Percentiles rank a stretch among this genome's conserved stretches.
These are phyloP conservation scores for Begonia fuchsioides DNA, from an alignment of 306 rosid species.

Conservation along the genomic window DNA sequence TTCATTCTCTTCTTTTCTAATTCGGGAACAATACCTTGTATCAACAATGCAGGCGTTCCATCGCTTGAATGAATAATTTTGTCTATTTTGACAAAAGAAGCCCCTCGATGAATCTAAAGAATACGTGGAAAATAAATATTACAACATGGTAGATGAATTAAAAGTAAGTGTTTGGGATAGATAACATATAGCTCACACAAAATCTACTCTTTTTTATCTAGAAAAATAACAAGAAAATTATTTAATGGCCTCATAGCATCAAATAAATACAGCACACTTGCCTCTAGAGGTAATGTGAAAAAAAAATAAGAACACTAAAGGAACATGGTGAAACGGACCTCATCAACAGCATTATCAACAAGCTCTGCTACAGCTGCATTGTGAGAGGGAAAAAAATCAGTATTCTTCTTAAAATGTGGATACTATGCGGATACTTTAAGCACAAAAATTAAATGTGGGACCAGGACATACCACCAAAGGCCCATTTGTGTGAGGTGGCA, in stretches of 20 bases:
- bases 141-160: too few species aligned
- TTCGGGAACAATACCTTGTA: conserved; percentile 48
- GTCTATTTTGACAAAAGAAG: conserved; percentile 77
- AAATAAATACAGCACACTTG: too few species aligned
- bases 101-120: conserved; percentile 77
- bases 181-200: too few species aligned
- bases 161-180: too few species aligned
- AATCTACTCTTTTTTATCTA: too few species aligned
- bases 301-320: too few species aligned
- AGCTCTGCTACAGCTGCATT: conserved; percentile 83
- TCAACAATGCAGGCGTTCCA: conserved; percentile 69
- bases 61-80: conserved; percentile 67
- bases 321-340: conserved; percentile 28
- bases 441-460: not conserved
- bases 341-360: conserved; percentile 89
- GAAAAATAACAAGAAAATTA: too few species aligned
- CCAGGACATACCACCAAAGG: conserved; percentile 67
- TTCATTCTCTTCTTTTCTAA: too few species aligned
- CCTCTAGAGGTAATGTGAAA: too few species aligned
- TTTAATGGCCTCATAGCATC: too few species aligned
- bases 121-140: too few species aligned
- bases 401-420: conserved; percentile 3
- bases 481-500: conserved; percentile 98
- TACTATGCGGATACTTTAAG: conserved; percentile 1
- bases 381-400: conserved; percentile 2